Evolutionary conservation across 2,329 filamentous ascomycete genomes (phyloP), one percentile per base, ranked within the genome.

Genomic region (Monosporascus cannonballus): DNA sequence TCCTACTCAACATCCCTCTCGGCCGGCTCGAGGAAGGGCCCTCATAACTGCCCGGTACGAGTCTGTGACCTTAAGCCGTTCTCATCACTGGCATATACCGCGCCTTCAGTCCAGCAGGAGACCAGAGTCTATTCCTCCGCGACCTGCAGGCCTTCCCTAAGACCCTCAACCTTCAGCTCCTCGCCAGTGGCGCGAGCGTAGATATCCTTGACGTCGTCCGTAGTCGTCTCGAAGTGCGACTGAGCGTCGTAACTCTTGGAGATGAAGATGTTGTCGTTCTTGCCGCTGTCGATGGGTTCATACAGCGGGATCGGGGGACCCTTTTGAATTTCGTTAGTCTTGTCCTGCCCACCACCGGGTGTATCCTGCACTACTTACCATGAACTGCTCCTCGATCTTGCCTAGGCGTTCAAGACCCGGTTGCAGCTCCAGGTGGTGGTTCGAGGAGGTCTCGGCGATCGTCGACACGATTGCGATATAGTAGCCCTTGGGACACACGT

Each of bases 381-480:
- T 91, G 76, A 97, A 99, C 72, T 91, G 92, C 81, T 97, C 94
- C 76, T 97, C 92, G 58, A 96, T 94, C 70, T 84, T 83, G 63
- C 94, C 94, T 30, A 99, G 85, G 61, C 93, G 86, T 67, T 96
- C 91, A 61, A 97, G 85, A 67, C 93, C 94, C 30, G 92, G 85
- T 73, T 94, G 85, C 44, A 99, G 85, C 77, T 99, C 94, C 53
- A 96, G 79, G 73, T 99, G 94, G 75, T 96, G 92, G 81, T 99
- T 97, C 59, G 89, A 86, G 56, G 85, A 77, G 45, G 85, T 86
- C 79, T 99, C 95, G 59, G 94, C 90, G 67, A 99, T 96, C 55
- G 94, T 99, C 47, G 91, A 96, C 60, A 99, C 93, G 56, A 97
- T 99, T 64, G 94, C 94, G 64, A 99, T 90, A 79, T 95, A 99